Percentiles rank a stretch among this genome's conserved stretches.
Conservation (phyloP, 495 filamentous ascomycete species). For the Podospora pseudopauciseta region DNA sequence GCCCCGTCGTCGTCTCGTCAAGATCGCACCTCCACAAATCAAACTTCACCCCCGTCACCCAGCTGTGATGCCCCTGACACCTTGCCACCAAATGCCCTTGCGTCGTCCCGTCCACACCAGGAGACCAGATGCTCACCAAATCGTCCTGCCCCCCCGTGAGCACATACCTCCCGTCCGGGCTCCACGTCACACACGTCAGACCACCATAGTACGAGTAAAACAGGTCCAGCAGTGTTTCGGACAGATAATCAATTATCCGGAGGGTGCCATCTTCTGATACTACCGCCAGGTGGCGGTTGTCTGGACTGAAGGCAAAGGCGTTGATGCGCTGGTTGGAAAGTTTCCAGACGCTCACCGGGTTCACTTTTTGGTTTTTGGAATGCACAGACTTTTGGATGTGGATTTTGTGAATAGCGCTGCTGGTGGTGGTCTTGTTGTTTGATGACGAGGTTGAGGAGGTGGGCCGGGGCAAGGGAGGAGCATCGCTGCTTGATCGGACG, state of each 20-base stretch:
- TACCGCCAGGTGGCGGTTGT: slow-evolving; percentile 80
- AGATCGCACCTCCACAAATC: slow-evolving; percentile 91
- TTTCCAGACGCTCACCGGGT: slow-evolving; percentile 89
- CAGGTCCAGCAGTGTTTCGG: slow-evolving; percentile 82
- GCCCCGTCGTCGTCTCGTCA: slow-evolving; percentile 40
- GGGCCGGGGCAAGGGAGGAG: background rate
- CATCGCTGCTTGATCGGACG: slow-evolving; percentile 31
- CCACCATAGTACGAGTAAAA: slow-evolving; percentile 92
- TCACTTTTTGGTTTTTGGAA: slow-evolving; percentile 87
- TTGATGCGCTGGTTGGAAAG: slow-evolving; percentile 85
- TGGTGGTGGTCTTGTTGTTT: slow-evolving; percentile 27
- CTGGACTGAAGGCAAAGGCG: slow-evolving; percentile 84
- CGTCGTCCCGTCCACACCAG: slow-evolving; percentile 45
- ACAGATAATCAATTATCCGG: slow-evolving; percentile 84
- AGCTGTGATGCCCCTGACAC: slow-evolving; percentile 88
- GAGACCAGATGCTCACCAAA: slow-evolving; percentile 88
- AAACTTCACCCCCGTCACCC: slow-evolving; percentile 90
- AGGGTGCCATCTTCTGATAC: slow-evolving; percentile 89
- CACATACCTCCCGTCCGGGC: slow-evolving; percentile 93
- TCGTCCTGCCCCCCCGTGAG: slow-evolving; percentile 96
- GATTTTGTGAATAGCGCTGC: slow-evolving; percentile 29
- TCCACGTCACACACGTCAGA: slow-evolving; percentile 91
- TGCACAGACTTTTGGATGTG: slow-evolving; percentile 82
- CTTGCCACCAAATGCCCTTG: slow-evolving; percentile 75
- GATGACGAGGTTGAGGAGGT: background rate